Evolutionary conservation across 2,329 filamentous ascomycete species (phyloP).

Genomic region (Botryotinia convoluta): DNA sequence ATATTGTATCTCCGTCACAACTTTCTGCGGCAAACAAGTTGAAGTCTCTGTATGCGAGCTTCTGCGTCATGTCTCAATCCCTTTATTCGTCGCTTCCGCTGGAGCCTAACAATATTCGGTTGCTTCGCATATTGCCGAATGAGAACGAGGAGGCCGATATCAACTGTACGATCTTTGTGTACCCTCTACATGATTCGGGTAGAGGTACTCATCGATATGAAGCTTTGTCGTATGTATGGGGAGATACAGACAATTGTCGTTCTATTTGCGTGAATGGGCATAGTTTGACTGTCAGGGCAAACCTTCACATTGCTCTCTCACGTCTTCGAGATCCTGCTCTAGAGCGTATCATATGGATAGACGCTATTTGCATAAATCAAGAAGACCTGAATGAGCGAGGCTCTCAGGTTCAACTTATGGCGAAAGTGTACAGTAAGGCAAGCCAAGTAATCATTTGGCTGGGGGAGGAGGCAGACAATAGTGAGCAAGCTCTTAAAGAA

Average conservation of each 20-base stretch:
- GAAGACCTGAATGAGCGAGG: constrained; percentile 1
- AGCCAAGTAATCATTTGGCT: constrained; percentile 17
- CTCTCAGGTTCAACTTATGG: constrained; percentile 20
- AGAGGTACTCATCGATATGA: constrained; percentile 20
- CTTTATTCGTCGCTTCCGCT: neutral
- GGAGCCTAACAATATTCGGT: constrained; percentile 8
- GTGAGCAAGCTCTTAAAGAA: neutral
- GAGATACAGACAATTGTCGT: neutral
- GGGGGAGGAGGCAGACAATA: neutral
- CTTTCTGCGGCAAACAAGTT: too few relatives aligned
- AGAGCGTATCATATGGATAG: neutral
- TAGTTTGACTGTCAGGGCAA: neutral
- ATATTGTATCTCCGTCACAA: too few relatives aligned
- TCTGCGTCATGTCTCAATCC: neutral
- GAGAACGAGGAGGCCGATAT: neutral
- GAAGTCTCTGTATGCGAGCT: too few relatives aligned
- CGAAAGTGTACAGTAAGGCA: constrained; percentile 21
- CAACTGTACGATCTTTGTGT: constrained; percentile 16
- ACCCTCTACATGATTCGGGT: constrained; percentile 22
- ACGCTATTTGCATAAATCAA: too few relatives aligned
- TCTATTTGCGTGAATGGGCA: neutral
- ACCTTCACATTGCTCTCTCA: neutral
- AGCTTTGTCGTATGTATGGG: constrained; percentile 4
- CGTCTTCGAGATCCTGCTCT: neutral
- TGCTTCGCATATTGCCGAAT: constrained; percentile 20